Base-by-base conservation (phyloP, 2,329 filamentous ascomycete species). In the Aspergillus sp. region DNA sequence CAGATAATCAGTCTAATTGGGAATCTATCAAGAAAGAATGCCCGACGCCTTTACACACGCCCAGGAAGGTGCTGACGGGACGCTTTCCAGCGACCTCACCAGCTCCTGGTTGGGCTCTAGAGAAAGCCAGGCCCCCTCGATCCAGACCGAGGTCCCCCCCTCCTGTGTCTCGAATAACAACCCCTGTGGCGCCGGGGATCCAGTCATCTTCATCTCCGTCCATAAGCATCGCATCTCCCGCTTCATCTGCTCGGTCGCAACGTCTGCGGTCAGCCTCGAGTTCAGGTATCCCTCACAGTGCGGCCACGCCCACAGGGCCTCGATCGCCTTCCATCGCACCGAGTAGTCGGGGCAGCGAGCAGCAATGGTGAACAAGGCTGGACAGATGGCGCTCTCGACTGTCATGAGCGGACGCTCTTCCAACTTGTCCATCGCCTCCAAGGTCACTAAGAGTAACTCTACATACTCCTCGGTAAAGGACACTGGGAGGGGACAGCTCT, bases 281-380 rank as follows among this genome's bases (percentile, higher is more conserved):
- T 77, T 72, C 73, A 72, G 76, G 5, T 72, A 65, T 9, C 75
- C 74, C 59, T 77, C 76, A 49, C 71, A 72, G 59, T 76, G 76
- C 9, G 71, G 72, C 62, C 70, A 69, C 15, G 51, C 45, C 7
- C 66, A 63, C 31, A 78, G 64, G 17, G 70, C 57, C 4, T 64
- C 54, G 4, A 77, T 65, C 0, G 75, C 76, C 45, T 68, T 63
- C n/a, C 64, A 61, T 23, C 73, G 68, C 6, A 73, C 58, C 4
- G 45, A 23, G 45, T 64, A 61, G 30, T 72, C 64, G 28, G 68
- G 69, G 58, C 74, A 77, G 41, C 72, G 72, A 48, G 69, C 70
- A 1, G 72, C 71, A n/a, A 74, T 66, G 50, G 73, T 70, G 60
- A 72, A 74, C 6, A 77, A 64, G 3, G 74, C 68, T 22, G 72